Evolutionary conservation across 495 filamentous ascomycete species (phyloP).

Genomic region (Aspergillus bridgeri): DNA sequence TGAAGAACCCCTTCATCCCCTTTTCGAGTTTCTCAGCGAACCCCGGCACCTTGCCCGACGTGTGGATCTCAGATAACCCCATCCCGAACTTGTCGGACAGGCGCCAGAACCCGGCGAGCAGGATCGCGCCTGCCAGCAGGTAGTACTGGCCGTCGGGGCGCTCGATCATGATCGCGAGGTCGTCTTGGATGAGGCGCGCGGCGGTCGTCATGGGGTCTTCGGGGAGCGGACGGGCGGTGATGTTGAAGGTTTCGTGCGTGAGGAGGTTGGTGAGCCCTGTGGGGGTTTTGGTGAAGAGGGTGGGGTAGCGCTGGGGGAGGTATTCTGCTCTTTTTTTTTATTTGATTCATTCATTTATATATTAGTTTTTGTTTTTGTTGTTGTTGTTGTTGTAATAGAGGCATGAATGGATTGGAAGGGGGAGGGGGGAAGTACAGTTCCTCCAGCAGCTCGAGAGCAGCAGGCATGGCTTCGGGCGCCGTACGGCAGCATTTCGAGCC

Average conservation of each 20-base stretch:
- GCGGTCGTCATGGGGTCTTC: constrained; percentile 83
- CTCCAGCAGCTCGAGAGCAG: constrained; percentile 75
- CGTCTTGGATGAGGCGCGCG: constrained; percentile 76
- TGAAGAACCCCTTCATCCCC: constrained; percentile 80
- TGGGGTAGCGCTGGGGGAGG: constrained; percentile 78
- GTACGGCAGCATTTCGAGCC: constrained; percentile 69
- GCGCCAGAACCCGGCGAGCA: constrained; percentile 86
- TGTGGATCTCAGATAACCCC: constrained; percentile 80
- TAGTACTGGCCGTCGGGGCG: constrained; percentile 77
- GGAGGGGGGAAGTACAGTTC: constrained; percentile 51
- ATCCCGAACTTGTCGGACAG: constrained; percentile 83
- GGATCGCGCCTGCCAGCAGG: constrained; percentile 72
- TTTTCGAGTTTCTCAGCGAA: constrained; percentile 75
- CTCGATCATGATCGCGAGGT: constrained; percentile 86
- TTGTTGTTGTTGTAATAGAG: too few relatives aligned
- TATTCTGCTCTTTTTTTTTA: constrained; percentile 50
- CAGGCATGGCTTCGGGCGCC: constrained; percentile 70
- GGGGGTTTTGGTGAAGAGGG: constrained; percentile 60
- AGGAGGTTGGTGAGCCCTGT: constrained; percentile 67
- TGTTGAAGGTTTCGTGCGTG: constrained; percentile 73
- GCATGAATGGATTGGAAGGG: not conserved
- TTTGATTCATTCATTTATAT: not conserved
- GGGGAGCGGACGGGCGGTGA: constrained; percentile 57
- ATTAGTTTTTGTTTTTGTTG: too few relatives aligned
- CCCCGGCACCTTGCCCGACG: constrained; percentile 73